These are phyloP conservation scores for Sphagnum fallax DNA, from an alignment of 228 moss, liverwort and hornwort species.

Conservation along the genomic window DNA sequence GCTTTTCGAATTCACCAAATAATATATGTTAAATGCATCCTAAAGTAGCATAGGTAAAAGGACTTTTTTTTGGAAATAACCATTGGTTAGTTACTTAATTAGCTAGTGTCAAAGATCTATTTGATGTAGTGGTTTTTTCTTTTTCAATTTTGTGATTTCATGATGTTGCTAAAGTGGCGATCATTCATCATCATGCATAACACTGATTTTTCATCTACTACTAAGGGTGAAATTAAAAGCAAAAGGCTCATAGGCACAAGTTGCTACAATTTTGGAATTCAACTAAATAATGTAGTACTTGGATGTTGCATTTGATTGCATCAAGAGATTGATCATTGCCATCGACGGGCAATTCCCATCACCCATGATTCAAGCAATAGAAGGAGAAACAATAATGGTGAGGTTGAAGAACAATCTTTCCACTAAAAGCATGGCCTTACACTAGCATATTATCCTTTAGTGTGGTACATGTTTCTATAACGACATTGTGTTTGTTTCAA, in stretches of 20 bases:
- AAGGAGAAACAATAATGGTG: conserved; percentile 20
- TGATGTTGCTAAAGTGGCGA: too few relatives aligned
- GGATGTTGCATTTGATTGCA: conserved; percentile 35
- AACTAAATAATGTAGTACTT: conserved; percentile 16
- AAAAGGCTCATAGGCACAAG: neutral
- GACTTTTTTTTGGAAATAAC: too few relatives aligned
- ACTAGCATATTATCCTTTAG: conserved; percentile 56
- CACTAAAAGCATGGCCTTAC: conserved; percentile 42
- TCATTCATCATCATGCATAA: too few relatives aligned
- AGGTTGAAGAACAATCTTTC: conserved; percentile 18
- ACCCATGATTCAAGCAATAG: conserved; percentile 16
- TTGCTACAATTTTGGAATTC: neutral
- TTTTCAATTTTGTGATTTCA: too few relatives aligned
- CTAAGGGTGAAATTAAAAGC: too few relatives aligned
- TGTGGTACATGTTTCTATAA: conserved; percentile 65
- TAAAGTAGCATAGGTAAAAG: too few relatives aligned
- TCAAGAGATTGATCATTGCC: conserved; percentile 23
- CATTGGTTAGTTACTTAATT: too few relatives aligned
- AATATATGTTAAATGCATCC: too few relatives aligned
- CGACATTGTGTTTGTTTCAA: conserved; percentile 42
- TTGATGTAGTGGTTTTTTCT: too few relatives aligned
- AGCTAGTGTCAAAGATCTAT: too few relatives aligned
- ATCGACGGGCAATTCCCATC: conserved; percentile 36
- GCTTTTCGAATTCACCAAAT: too few relatives aligned
- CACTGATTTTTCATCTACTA: too few relatives aligned